Evolutionary conservation across 129 eudicot genomes (phyloP), one percentile per base, ranked within the genome.

Genomic region (Cynara cardunculus): DNA sequence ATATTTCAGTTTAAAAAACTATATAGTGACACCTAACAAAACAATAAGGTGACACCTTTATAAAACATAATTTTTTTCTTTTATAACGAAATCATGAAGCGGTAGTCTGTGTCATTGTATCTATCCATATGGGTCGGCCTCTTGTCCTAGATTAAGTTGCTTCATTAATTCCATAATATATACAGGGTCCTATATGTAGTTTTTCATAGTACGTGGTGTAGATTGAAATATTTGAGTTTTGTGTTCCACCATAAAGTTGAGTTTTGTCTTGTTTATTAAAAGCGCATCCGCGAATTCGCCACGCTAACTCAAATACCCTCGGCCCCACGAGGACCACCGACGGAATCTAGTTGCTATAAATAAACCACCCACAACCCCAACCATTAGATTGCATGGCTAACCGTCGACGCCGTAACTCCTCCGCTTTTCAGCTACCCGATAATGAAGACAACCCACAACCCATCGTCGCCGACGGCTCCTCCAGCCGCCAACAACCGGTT

Each of bases 401-500:
- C 70, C 21, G 49, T 59, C 46, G 70, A 3, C n/a, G 65, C 65
- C 65, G 62, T 16, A 46, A 46, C 59, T 46, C 59, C 18, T 1
- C 59, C 4, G 18, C 59, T 46, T 46, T 46, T 46, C 59, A 53
- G 68, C 78, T 18, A 27, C 68, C 78, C 7, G 41, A 53, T 56
- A 70, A 56, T 2, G 30, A 75, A 7, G 10, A 19, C 46, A 53
- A 27, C 35, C 46, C 69, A 6, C 37, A 25, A 19, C 46, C 79
- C 2, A 46, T 32, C 22, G 9, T 24, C 65, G 81, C 77, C 22
- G 77, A 78, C 8, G 44, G 74, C 53, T 73, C 84, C 3, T 39
- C 86, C 19, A 28, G 78, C 4, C 77, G 81, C 5, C 87, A 84
- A n/a, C 87, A 87, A 25, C 87, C 88, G 0, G 14, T 21, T 19